Percentiles rank a stretch among this genome's conserved stretches.
Conservation (phyloP, 306 rosid species). For the Quercus bicolor region DNA sequence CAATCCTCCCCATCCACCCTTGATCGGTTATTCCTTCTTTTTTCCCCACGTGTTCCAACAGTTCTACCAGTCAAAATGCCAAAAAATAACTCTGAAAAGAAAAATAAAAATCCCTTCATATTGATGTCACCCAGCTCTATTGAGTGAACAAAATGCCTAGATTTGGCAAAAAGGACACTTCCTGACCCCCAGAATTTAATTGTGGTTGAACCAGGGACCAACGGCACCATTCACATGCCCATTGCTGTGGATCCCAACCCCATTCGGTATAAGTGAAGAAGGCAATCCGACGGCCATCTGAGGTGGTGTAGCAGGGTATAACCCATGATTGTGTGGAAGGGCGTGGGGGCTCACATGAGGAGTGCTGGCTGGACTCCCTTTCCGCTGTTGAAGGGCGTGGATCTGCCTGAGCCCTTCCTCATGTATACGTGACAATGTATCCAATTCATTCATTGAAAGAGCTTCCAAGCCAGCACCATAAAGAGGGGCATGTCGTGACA, state of each 20-base stretch:
- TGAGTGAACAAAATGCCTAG: conserved; percentile 24
- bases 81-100: conserved; percentile 39
- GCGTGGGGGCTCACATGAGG: conserved; percentile 77
- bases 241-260: conserved; percentile 79
- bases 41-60: conserved; percentile 43
- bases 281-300: conserved; percentile 67
- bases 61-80: conserved; percentile 64
- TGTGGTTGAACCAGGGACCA: conserved; percentile 93
- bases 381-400: conserved; percentile 84
- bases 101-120: conserved; percentile 28
- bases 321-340: conserved; percentile 70
- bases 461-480: conserved; percentile 97
- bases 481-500: conserved; percentile 94
- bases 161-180: conserved; percentile 8
- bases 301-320: conserved; percentile 60
- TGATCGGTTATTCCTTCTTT: conserved; percentile 11
- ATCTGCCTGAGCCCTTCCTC: conserved; percentile 97
- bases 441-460: conserved; percentile 89
- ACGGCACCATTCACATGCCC: conserved; percentile 91
- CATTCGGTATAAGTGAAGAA: conserved; percentile 64
- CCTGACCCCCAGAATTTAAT: conserved; percentile 46
- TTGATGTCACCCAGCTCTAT: conserved; percentile 19
- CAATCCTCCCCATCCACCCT: conserved; percentile 21
- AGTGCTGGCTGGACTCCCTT: conserved; percentile 72
- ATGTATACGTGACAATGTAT: conserved; percentile 81